Conservation (phyloP, 2,329 filamentous ascomycete genomes). For the Fusarium robinianum region DNA sequence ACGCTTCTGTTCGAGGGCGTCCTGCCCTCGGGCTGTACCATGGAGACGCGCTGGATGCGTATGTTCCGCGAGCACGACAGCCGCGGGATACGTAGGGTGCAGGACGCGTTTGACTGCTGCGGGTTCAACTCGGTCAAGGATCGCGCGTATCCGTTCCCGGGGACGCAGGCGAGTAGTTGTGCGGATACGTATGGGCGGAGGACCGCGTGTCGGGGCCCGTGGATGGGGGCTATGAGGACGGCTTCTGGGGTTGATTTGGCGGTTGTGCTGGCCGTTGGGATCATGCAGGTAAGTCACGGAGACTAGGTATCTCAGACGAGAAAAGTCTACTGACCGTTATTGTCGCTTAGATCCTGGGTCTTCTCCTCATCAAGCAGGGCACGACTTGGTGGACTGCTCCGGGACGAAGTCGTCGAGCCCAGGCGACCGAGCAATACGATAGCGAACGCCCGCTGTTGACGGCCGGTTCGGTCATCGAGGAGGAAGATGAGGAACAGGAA, state of each 20-base stretch:
- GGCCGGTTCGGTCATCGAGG: slow-evolving; percentile 39
- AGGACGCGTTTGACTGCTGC: slow-evolving; percentile 70
- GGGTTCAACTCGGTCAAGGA: slow-evolving; percentile 63
- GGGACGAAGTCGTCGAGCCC: slow-evolving; percentile 13
- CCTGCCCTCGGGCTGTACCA: slow-evolving; percentile 53
- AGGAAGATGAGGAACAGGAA: slow-evolving; percentile 16
- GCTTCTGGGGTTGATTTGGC: slow-evolving; percentile 60
- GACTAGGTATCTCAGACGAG: no score
- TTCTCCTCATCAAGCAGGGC: slow-evolving; percentile 39
- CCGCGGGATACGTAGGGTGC: slow-evolving; percentile 59
- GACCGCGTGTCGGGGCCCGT: slow-evolving; percentile 56
- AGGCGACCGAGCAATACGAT: slow-evolving; percentile 18
- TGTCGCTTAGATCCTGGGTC: slow-evolving; percentile 37
- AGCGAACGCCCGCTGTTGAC: slow-evolving; percentile 35
- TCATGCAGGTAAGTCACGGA: slow-evolving; percentile 56
- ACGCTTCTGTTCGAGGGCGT: slow-evolving; percentile 48
- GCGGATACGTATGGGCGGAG: slow-evolving; percentile 50
- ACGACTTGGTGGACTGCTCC: slow-evolving; percentile 40
- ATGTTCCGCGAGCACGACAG: slow-evolving; percentile 58
- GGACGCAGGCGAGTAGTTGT: slow-evolving; percentile 45
- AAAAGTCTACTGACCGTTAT: not conserved
- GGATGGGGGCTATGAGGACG: slow-evolving; percentile 59
- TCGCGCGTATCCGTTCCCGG: slow-evolving; percentile 65
- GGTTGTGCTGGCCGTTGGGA: slow-evolving; percentile 56
- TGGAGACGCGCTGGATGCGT: slow-evolving; percentile 60